Evolutionary conservation across 345 rosid species (phyloP).

Genomic region (Eucalyptus grandis): DNA sequence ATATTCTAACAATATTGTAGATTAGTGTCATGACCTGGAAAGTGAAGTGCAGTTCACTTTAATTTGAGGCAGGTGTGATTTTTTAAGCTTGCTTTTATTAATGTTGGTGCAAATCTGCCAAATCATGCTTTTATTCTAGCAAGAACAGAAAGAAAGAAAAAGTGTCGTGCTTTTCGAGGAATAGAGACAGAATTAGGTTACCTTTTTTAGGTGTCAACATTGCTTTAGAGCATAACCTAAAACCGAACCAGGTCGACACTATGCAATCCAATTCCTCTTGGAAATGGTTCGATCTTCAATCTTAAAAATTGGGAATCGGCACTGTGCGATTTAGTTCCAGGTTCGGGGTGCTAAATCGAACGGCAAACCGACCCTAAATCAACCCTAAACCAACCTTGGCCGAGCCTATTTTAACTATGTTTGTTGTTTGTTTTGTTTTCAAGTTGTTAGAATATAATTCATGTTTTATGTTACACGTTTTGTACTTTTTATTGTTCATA

Average conservation of each 20-base stretch:
- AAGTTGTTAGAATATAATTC: background rate
- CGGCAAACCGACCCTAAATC: background rate
- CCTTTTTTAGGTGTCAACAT: background rate
- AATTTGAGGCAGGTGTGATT: background rate
- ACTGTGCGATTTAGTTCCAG: rapidly evolving
- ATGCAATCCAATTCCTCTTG: background rate
- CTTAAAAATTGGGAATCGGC: background rate
- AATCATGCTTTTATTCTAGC: background rate
- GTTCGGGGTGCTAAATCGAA: background rate
- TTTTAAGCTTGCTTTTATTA: background rate
- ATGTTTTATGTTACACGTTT: background rate
- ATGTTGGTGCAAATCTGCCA: background rate
- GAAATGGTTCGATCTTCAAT: background rate
- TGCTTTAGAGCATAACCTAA: rapidly evolving
- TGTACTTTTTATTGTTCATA: background rate
- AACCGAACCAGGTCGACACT: rapidly evolving
- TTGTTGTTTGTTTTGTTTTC: background rate
- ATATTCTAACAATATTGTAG: background rate
- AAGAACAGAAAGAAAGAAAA: background rate
- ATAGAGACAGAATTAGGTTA: background rate
- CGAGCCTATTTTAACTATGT: background rate
- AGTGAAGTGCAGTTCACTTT: background rate
- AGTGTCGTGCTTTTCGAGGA: background rate
- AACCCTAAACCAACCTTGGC: background rate
- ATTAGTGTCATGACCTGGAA: background rate